Evolutionary conservation across 192 early-diverging fungal genomes (phyloP).

Genomic region (Paraglomus brasilianum): DNA sequence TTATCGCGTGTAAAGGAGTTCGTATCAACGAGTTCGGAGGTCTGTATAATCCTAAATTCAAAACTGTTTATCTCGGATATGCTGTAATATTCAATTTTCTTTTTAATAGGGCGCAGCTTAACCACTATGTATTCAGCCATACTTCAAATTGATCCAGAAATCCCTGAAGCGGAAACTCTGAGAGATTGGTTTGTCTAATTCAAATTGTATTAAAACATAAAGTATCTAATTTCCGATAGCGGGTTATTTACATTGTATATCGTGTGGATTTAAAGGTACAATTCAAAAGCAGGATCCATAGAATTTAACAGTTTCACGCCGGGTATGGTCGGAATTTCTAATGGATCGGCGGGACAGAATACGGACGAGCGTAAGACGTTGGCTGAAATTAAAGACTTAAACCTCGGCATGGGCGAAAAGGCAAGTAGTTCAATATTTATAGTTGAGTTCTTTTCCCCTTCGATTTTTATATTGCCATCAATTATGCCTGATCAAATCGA

Average conservation of each 20-base stretch:
- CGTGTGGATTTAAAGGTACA: conserved; percentile 33
- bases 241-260: too few relatives aligned
- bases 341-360: conserved; percentile 37
- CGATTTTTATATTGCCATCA: too few relatives aligned
- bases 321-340: conserved; percentile 23
- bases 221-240: too few relatives aligned
- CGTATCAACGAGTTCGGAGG: conserved; percentile 88
- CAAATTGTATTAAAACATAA: too few relatives aligned
- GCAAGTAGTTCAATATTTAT: too few relatives aligned
- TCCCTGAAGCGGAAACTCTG: conserved; percentile 68
- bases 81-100: conserved; percentile 16
- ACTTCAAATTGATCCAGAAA: conserved; percentile 70
- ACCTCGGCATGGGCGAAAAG: conserved; percentile 65
- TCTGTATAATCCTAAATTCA: neutral
- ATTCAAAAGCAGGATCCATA: conserved; percentile 34
- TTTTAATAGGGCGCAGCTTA: conserved; percentile 44
- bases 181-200: conserved; percentile 78
- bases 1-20: conserved; percentile 84
- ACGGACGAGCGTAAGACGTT: conserved; percentile 69
- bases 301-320: conserved; percentile 27
- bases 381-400: conserved; percentile 63
- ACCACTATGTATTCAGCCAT: conserved; percentile 47
- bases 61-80: conserved; percentile 19
- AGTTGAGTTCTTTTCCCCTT: too few relatives aligned
- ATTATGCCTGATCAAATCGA: too few relatives aligned